phyloP scores from a whole-genome alignment of 1,284 basidiomycete species.

The Moesziomyces sp. region DNA sequence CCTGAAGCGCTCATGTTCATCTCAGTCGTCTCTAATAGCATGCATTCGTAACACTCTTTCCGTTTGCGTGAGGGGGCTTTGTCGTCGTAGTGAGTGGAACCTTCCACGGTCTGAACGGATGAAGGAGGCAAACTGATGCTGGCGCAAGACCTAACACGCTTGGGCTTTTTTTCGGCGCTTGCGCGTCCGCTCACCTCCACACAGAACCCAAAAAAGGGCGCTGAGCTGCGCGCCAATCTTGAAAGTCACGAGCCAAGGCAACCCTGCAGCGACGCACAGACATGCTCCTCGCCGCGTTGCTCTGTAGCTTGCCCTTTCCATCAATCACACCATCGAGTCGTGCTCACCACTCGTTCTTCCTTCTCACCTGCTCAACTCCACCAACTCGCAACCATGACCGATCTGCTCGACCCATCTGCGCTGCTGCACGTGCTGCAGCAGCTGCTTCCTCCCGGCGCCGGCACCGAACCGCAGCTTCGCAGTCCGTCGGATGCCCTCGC shows the following conservation, averaged over 20 bases:
- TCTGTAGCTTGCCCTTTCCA: not conserved
- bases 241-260: not conserved
- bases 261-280: not conserved
- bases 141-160: not conserved
- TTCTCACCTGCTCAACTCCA: not conserved
- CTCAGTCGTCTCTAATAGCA: not conserved
- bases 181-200: not conserved
- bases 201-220: not conserved
- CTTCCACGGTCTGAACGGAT: too few species aligned
- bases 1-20: not conserved
- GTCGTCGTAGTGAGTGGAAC: too few species aligned
- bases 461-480: conserved; percentile 13
- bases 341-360: not conserved
- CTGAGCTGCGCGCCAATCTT: not conserved
- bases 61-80: not conserved
- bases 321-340: not conserved
- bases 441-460: conserved; percentile 30
- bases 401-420: conserved; percentile 56
- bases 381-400: conserved; percentile 10
- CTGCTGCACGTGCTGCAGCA: conserved; percentile 45
- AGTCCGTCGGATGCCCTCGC: conserved; percentile 54
- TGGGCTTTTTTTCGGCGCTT: not conserved
- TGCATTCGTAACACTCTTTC: not conserved
- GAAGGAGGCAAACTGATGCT: too few species aligned
- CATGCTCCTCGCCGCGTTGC: not conserved